phyloP scores from a whole-genome alignment of 2,329 filamentous ascomycete genomes.

The Xylariaceae sp. region DNA sequence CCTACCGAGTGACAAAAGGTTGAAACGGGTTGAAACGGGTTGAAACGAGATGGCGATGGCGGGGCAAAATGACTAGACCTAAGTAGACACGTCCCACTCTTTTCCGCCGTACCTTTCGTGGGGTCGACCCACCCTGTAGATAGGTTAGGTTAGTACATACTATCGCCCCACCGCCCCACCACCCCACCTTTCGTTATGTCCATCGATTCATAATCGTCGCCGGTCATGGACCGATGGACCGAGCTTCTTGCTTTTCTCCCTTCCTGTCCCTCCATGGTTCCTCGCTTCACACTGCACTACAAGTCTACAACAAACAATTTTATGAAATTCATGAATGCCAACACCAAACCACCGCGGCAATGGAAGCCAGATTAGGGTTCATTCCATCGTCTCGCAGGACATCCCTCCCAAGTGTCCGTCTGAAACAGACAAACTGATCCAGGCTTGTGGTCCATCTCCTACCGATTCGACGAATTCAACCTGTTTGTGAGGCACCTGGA shows the following conservation, averaged over 20 bases:
- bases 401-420: background rate
- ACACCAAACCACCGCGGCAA: too few species aligned
- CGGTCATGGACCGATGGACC: too few species aligned
- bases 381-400: background rate
- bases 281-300: too few species aligned
- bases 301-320: too few species aligned
- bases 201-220: background rate
- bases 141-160: too few species aligned
- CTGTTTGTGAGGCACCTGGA: background rate
- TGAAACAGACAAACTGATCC: background rate
- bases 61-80: conserved; percentile 8
- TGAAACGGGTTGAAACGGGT: background rate
- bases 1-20: too few species aligned
- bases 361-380: background rate
- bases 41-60: conserved; percentile 6
- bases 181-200: background rate
- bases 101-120: too few species aligned
- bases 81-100: background rate
- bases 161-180: too few species aligned
- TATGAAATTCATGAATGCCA: too few species aligned
- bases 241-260: too few species aligned
- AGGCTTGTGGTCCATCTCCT: background rate
- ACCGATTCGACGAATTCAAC: background rate
- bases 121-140: background rate
- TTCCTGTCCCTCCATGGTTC: too few species aligned